Conservation (phyloP, 176 grass and related monocot species). For the Triticum monococcum region DNA sequence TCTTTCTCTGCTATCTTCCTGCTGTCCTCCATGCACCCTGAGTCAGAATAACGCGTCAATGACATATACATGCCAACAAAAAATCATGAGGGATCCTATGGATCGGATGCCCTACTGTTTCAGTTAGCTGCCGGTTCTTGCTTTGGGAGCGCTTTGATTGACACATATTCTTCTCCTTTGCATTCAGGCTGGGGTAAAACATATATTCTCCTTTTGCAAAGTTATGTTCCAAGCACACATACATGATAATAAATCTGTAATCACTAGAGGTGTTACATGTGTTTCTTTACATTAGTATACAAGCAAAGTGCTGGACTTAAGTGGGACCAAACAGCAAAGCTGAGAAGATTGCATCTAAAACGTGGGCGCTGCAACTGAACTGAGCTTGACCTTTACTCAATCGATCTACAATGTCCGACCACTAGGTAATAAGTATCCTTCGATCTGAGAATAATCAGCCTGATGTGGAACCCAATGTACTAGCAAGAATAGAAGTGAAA, state of each 20-base stretch:
- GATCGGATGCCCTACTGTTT: background rate
- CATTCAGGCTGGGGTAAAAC: too few species aligned
- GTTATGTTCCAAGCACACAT: too few species aligned
- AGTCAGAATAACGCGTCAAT: background rate
- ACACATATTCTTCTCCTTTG: too few species aligned
- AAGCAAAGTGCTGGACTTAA: conserved; percentile 2
- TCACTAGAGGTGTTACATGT: too few species aligned
- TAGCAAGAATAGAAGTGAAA: background rate
- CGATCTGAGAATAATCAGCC: background rate
- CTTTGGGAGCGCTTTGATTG: too few species aligned
- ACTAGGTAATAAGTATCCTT: background rate
- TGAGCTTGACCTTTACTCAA: background rate
- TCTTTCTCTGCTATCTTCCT: background rate
- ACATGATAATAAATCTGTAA: too few species aligned
- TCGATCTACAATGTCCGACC: background rate
- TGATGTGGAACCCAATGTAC: background rate
- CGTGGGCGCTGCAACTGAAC: background rate
- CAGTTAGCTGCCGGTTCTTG: too few species aligned
- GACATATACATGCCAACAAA: background rate
- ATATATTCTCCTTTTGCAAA: too few species aligned
- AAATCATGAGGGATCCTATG: background rate
- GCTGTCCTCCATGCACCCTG: background rate
- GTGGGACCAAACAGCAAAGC: background rate
- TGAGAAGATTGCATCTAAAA: background rate
- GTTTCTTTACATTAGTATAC: too few species aligned